A percentile compares a stretch with the other conserved stretches of the same genome.
phyloP scores from a whole-genome alignment of 2,329 filamentous ascomycete genomes.

The Alternaria triticina region DNA sequence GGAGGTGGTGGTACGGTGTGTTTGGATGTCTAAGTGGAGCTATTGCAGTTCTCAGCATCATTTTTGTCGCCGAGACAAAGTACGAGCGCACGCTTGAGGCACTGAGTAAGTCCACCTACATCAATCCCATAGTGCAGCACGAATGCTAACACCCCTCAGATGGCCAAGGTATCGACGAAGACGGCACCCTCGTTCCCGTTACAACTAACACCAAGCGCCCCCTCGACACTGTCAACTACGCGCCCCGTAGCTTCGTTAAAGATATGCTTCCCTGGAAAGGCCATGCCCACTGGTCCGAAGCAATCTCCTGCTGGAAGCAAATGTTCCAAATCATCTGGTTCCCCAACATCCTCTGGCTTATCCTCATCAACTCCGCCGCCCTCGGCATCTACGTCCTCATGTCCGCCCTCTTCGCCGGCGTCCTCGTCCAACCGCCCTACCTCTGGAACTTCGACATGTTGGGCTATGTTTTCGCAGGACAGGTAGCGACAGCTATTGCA shows the following conservation, averaged over 20 bases:
- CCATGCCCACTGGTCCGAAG: conserved; percentile 9
- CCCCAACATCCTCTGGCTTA: conserved; percentile 16
- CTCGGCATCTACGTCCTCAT: conserved; percentile 19
- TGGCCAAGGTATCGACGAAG: conserved; percentile 16
- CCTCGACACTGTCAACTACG: conserved; percentile 9
- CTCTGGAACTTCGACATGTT: conserved; percentile 13
- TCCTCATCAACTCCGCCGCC: conserved; percentile 8
- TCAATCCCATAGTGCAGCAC: background rate
- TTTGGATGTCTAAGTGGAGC: conserved; percentile 11
- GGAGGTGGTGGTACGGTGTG: conserved; percentile 20
- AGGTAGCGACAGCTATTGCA: conserved; percentile 11
- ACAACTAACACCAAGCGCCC: conserved; percentile 11
- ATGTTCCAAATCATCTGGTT: conserved; percentile 20
- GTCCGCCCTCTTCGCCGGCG: conserved; percentile 14
- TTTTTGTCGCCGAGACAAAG: conserved; percentile 17
- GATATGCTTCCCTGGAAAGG: conserved; percentile 18
- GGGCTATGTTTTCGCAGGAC: conserved; percentile 16
- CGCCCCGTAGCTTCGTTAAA: conserved; percentile 9
- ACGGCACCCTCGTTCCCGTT: conserved; percentile 10
- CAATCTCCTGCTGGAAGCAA: conserved; percentile 16
- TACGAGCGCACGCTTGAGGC: conserved; percentile 14
- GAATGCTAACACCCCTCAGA: background rate
- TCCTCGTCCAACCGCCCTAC: conserved; percentile 13
- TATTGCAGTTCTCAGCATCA: conserved; percentile 10
- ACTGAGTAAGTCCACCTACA: conserved; percentile 5